Base-by-base conservation (phyloP, 208 protist genomes). In the Leishmania turanica region DNA sequence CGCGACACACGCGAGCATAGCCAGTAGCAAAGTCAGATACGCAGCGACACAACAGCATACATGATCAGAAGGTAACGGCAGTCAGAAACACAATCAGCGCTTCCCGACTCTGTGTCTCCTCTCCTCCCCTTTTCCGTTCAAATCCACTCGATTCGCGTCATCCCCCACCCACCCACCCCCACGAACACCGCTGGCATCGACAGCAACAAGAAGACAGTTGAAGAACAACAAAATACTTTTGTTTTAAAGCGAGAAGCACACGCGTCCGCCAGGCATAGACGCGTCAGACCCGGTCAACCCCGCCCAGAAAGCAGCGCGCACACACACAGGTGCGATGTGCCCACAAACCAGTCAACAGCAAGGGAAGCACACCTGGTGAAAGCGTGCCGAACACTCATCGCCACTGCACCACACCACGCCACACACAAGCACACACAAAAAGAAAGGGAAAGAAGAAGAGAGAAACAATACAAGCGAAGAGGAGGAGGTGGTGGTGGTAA, bases 371-470 rank as follows among this genome's bases (percentile, higher is more conserved):
- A 3, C 37, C 37, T 0, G 34, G 27, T 64, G 19, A 31, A 64
- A 64, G 66, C 31, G 66, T 1, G 3, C 34, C 34, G 31, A 47
- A 2, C 31, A 24, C 37, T 11, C 58, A 64, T 31, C 27, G n/a
- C 27, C 58, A 31, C 58, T 3, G 27, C 58, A 64, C 27, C 58
- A 64, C 58, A 7, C 58, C 54, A 27, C 54, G 24, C n/a, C 54
- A 27, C 54, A 15, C 45, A 47, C 45, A 47, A 8, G 9, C 53
- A 58, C 58, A 11, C 58, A 65, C 58, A 4, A 9, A 69, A 4
- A 69, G 11, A 37, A 34, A 79, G 54, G 54, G 31, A 70, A 8
- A 80, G 17, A 80, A 7, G 65, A 8, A 79, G 49, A 47, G 45
- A 11, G 8, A 15, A 75, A 19, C 71, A 13, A 72, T 53, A 78